phyloP scores from a whole-genome alignment of 106 monocot species.

The Vanilla planifolia region DNA sequence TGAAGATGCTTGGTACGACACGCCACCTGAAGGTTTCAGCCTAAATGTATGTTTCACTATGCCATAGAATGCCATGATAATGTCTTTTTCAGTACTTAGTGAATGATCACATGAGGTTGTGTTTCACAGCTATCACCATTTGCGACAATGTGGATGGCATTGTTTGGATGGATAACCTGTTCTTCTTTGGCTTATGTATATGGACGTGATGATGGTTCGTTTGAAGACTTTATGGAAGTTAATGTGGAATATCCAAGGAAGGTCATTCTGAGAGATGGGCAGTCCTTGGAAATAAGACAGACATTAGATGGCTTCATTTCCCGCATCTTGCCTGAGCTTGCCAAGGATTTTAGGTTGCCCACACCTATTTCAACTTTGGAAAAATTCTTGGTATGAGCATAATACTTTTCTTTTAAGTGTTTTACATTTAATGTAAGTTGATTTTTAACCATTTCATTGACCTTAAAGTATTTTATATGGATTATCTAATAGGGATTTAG shows the following conservation, averaged over 20 bases:
- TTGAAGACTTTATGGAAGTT: conserved; percentile 56
- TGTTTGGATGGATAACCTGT: conserved; percentile 82
- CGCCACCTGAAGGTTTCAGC: conserved; percentile 82
- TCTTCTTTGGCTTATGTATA: conserved; percentile 79
- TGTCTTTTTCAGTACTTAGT: neutral
- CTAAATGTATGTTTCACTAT: conserved; percentile 37
- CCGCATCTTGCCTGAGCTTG: conserved; percentile 53
- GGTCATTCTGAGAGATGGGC: conserved; percentile 45
- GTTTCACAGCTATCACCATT: conserved; percentile 76
- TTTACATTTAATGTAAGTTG: too few species aligned
- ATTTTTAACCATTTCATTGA: too few species aligned
- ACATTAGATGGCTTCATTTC: conserved; percentile 68
- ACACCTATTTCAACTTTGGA: conserved; percentile 72
- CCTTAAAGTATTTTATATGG: too few species aligned
- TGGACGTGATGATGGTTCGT: conserved; percentile 40
- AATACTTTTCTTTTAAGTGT: too few species aligned
- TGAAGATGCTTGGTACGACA: conserved; percentile 92
- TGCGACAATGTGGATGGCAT: conserved; percentile 82
- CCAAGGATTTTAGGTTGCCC: conserved; percentile 42
- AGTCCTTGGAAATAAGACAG: conserved; percentile 75
- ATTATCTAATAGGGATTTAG: too few species aligned
- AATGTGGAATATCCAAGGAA: conserved; percentile 74
- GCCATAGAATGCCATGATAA: neutral
- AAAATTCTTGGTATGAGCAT: conserved; percentile 54
- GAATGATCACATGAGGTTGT: neutral